Evolutionary conservation across 768 basidiomycete genomes (phyloP).

Genomic region (Pleurotus pulmonarius): DNA sequence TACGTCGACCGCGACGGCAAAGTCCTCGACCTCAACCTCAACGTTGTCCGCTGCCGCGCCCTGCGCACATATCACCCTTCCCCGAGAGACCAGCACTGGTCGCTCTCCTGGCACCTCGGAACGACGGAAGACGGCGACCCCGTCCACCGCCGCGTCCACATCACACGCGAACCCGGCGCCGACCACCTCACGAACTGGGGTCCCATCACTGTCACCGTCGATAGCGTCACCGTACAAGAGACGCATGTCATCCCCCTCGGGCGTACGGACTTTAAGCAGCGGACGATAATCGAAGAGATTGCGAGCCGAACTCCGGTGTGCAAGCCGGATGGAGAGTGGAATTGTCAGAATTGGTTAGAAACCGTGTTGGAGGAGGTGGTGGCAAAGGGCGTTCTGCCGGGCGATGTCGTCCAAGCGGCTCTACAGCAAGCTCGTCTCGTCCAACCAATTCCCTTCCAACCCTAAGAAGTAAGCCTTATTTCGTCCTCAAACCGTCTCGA

Average conservation of each 20-base stretch:
- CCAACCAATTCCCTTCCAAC: slow-evolving; percentile 1
- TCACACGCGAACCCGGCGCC: slow-evolving; percentile 15
- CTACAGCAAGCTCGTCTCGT: not conserved
- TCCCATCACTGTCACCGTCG: slow-evolving; percentile 16
- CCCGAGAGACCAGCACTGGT: slow-evolving; percentile 13
- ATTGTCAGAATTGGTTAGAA: slow-evolving; percentile 25
- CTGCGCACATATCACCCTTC: not conserved
- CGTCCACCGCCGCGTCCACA: slow-evolving; percentile 17
- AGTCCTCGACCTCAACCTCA: slow-evolving; percentile 3
- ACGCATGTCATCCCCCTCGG: slow-evolving; percentile 9
- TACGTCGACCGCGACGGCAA: slow-evolving; percentile 3
- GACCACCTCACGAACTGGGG: slow-evolving; percentile 25
- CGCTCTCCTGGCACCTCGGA: slow-evolving; percentile 18
- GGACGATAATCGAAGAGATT: slow-evolving; percentile 18
- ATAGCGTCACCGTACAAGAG: slow-evolving; percentile 4
- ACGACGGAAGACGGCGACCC: slow-evolving; percentile 8
- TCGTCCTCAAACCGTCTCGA: too few relatives aligned
- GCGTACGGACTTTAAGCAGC: slow-evolving; percentile 12
- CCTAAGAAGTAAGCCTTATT: not conserved
- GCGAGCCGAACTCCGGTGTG: slow-evolving; percentile 14
- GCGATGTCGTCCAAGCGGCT: not conserved
- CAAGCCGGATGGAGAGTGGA: slow-evolving; percentile 24
- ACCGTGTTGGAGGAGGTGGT: slow-evolving; percentile 5
- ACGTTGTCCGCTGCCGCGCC: slow-evolving; percentile 5
- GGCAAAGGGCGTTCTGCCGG: not conserved